A percentile compares a stretch with the other conserved stretches of the same genome.
These are phyloP conservation scores for Pichia rugopelliculosa DNA, from an alignment of 805 yeast genomes.

Conservation along the genomic window DNA sequence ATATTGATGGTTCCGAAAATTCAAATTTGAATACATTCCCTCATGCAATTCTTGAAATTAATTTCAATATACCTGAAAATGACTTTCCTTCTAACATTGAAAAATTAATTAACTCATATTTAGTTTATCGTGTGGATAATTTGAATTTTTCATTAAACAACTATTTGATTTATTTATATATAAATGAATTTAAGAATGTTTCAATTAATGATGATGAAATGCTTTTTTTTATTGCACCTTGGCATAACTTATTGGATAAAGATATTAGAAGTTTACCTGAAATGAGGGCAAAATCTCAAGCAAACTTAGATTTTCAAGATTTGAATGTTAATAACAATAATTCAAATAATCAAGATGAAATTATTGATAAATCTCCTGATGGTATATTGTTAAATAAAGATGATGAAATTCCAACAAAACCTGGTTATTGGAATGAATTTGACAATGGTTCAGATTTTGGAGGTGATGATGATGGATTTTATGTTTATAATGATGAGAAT, in stretches of 20 bases:
- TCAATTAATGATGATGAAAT: conserved; percentile 19
- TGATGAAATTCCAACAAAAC: conserved; percentile 17
- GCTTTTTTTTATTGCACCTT: conserved; percentile 25
- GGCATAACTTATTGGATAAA: conserved; percentile 24
- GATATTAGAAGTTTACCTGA: conserved; percentile 42
- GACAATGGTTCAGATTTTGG: conserved; percentile 54
- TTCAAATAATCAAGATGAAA: neutral
- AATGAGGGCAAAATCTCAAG: conserved; percentile 7
- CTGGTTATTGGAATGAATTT: conserved; percentile 61
- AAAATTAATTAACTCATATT: conserved; percentile 38
- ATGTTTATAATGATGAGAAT: conserved; percentile 32
- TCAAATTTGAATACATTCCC: conserved; percentile 31
- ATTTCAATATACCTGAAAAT: conserved; percentile 34
- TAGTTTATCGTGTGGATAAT: conserved; percentile 39
- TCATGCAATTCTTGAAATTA: conserved; percentile 40
- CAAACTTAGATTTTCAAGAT: neutral
- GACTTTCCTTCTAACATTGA: conserved; percentile 31
- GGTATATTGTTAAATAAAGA: conserved; percentile 29
- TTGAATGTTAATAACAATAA: neutral
- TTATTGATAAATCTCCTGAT: neutral
- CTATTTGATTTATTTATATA: conserved; percentile 23
- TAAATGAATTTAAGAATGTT: conserved; percentile 5
- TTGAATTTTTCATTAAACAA: conserved; percentile 28
- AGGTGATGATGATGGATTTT: conserved; percentile 29
- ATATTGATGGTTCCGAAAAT: conserved; percentile 6